Conservation (phyloP, 345 rosid genomes). For the Eucalyptus curtisii region DNA sequence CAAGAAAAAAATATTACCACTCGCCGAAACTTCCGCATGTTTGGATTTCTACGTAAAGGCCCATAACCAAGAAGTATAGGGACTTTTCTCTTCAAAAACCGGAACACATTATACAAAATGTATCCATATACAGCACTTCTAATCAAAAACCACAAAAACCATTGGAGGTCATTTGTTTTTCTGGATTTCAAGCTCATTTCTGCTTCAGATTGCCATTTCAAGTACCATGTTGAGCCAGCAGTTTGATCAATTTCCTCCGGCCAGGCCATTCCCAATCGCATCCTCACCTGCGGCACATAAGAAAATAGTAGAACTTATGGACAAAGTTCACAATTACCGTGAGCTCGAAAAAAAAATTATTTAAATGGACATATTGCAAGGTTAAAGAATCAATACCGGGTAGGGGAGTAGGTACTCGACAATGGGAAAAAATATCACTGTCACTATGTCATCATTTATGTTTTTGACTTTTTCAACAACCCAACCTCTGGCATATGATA, state of each 20-base stretch:
- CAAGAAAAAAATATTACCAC: slow-evolving; percentile 41
- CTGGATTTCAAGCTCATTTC: slow-evolving; percentile 59
- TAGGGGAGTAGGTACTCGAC: slow-evolving; percentile 62
- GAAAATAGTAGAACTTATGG: not conserved
- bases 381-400: slow-evolving; percentile 36
- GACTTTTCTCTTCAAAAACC: slow-evolving; percentile 57
- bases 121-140: slow-evolving; percentile 50
- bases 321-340: not conserved
- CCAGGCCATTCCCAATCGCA: slow-evolving; percentile 84
- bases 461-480: slow-evolving; percentile 29
- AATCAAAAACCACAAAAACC: slow-evolving; percentile 63
- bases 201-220: slow-evolving; percentile 77
- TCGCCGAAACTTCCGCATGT: slow-evolving; percentile 55
- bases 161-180: slow-evolving; percentile 33
- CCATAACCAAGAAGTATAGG: slow-evolving; percentile 76
- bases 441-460: slow-evolving; percentile 66
- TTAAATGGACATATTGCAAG: not conserved
- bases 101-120: slow-evolving; percentile 48
- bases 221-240: slow-evolving; percentile 80
- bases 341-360: not conserved
- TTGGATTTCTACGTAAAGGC: slow-evolving; percentile 67
- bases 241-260: slow-evolving; percentile 70
- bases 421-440: slow-evolving; percentile 49
- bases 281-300: slow-evolving; percentile 39
- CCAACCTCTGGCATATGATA: slow-evolving; percentile 36